Evolutionary conservation across 75 land plant genomes (phyloP).

Genomic region (Pinus albicaulis): DNA sequence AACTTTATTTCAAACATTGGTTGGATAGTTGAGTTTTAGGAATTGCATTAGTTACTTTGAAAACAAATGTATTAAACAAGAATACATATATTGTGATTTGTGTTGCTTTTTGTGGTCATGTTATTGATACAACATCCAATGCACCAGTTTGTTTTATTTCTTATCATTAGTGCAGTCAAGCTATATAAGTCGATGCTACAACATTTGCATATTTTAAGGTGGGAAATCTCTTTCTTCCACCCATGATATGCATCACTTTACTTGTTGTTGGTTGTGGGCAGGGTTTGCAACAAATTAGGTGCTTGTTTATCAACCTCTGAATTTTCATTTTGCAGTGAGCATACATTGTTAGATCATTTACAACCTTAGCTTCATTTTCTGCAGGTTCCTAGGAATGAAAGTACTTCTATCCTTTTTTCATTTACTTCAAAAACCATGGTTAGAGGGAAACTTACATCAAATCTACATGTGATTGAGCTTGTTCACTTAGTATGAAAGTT

Average conservation of each 20-base stretch:
- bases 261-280: not conserved
- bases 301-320: not conserved
- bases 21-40: too few relatives aligned
- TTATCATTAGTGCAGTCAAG: constrained; percentile 78
- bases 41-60: too few relatives aligned
- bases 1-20: too few relatives aligned
- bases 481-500: constrained; percentile 16
- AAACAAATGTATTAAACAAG: too few relatives aligned
- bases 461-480: constrained; percentile 95
- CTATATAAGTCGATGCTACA: constrained; percentile 98
- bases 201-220: constrained; percentile 90
- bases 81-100: too few relatives aligned
- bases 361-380: not conserved
- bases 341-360: not conserved
- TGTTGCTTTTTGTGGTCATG: too few relatives aligned
- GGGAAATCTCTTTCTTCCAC: not conserved
- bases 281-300: not conserved
- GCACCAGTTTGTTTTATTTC: too few relatives aligned
- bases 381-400: too few relatives aligned
- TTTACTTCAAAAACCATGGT: constrained; percentile 74
- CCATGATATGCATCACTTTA: not conserved
- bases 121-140: too few relatives aligned
- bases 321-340: not conserved
- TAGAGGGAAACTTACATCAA: constrained; percentile 80
- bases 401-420: constrained; percentile 34